These are phyloP conservation scores for Thelephora ganbajun DNA, from an alignment of 768 basidiomycete species.

Conservation along the genomic window DNA sequence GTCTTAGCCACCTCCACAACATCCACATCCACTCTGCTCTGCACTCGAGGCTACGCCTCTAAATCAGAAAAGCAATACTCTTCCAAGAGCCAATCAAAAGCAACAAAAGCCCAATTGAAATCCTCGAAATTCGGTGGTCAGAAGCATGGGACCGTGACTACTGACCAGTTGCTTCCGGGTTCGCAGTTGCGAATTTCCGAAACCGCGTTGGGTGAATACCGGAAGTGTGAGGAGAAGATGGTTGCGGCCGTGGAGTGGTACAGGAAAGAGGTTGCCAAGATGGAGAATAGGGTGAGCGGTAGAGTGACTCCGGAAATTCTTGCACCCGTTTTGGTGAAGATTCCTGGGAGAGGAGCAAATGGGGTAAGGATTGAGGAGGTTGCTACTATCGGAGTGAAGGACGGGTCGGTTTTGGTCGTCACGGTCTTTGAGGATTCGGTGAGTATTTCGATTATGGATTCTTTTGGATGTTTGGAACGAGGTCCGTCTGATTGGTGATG, in stretches of 20 bases:
- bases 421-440: constrained; percentile 74
- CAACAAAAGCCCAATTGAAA: not conserved
- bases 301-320: constrained; percentile 65
- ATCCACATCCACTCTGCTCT: constrained; percentile 2
- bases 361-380: constrained; percentile 43
- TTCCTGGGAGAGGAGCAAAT: constrained; percentile 16
- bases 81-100: not conserved
- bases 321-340: constrained; percentile 47
- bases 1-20: not conserved
- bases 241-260: constrained; percentile 51
- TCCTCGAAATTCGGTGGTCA: not conserved
- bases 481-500: not conserved
- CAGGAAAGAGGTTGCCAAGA: constrained; percentile 59
- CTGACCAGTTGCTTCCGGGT: constrained; percentile 48
- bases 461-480: not conserved
- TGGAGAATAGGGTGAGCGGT: constrained; percentile 61
- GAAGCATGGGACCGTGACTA: constrained; percentile 21
- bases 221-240: constrained; percentile 54
- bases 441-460: constrained; percentile 14
- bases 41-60: constrained; percentile 3
- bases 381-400: constrained; percentile 69
- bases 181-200: constrained; percentile 49
- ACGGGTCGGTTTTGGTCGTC: constrained; percentile 59
- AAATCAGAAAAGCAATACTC: constrained; percentile 5
- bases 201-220: constrained; percentile 42